Evolutionary conservation across 495 filamentous ascomycete species (phyloP).

Genomic region (Lepidopterella palustris): DNA sequence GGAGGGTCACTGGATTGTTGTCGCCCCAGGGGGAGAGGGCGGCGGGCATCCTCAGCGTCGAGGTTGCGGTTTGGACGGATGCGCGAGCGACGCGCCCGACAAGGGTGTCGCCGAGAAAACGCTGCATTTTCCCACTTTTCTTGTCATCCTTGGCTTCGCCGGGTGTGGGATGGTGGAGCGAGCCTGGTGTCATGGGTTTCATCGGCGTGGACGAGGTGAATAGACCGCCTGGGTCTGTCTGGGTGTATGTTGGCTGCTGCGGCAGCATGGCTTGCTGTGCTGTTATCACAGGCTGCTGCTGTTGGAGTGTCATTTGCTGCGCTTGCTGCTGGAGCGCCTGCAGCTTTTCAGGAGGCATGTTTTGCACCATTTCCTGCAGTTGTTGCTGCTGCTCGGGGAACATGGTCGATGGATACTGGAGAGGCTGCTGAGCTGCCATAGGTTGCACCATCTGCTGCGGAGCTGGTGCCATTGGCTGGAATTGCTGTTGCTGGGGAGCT

Average conservation of each 20-base stretch:
- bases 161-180: neutral
- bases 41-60: conserved; percentile 33
- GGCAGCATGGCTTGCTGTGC: conserved; percentile 14
- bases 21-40: conserved; percentile 40
- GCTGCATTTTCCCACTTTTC: conserved; percentile 32
- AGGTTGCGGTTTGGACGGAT: conserved; percentile 34
- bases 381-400: conserved; percentile 26
- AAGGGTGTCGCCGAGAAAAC: conserved; percentile 39
- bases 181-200: neutral
- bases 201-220: conserved; percentile 1
- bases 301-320: conserved; percentile 15
- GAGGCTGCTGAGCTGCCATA: conserved; percentile 14
- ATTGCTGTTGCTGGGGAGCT: conserved; percentile 8
- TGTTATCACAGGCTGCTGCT: conserved; percentile 12
- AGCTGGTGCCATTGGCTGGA: conserved; percentile 4
- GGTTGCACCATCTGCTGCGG: conserved; percentile 12
- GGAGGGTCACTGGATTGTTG: conserved; percentile 41
- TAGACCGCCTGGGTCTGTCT: conserved; percentile 8
- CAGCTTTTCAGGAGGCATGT: conserved; percentile 26
- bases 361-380: conserved; percentile 21
- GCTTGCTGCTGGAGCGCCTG: conserved; percentile 26
- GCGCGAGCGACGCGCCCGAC: conserved; percentile 37
- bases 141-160: conserved; percentile 32
- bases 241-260: conserved; percentile 16
- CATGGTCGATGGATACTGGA: conserved; percentile 18